These are phyloP conservation scores for Proteromonas lacertae DNA, from an alignment of 352 stramenopile species.

Conservation along the genomic window DNA sequence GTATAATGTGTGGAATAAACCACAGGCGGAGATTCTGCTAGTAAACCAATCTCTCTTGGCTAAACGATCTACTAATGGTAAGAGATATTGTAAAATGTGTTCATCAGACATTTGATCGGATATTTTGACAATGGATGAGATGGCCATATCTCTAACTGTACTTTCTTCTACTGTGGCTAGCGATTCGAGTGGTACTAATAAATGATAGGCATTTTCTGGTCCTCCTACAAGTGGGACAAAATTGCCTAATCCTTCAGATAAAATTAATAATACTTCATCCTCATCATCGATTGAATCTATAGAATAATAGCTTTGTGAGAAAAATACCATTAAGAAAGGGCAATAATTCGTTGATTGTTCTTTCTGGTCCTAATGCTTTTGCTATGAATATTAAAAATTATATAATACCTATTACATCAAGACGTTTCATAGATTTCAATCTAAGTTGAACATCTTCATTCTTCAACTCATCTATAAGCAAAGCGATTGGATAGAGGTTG, in stretches of 20 bases:
- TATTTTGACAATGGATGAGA: slow-evolving; percentile 45
- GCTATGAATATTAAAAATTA: slow-evolving; percentile 11
- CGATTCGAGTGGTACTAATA: slow-evolving; percentile 69
- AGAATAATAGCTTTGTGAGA: too few species aligned
- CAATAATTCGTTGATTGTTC: slow-evolving; percentile 68
- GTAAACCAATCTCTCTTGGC: slow-evolving; percentile 75
- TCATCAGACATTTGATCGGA: slow-evolving; percentile 34
- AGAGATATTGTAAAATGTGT: slow-evolving; percentile 47
- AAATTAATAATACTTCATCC: slow-evolving; percentile 62
- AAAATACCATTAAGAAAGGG: slow-evolving; percentile 79
- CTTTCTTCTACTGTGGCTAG: slow-evolving; percentile 66
- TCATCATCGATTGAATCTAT: slow-evolving; percentile 73
- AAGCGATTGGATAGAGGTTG: slow-evolving; percentile 26
- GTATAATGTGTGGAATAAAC: slow-evolving; percentile 17
- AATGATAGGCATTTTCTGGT: slow-evolving; percentile 26
- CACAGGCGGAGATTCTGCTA: slow-evolving; percentile 24
- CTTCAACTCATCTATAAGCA: slow-evolving; percentile 56
- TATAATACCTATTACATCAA: slow-evolving; percentile 34
- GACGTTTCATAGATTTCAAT: slow-evolving; percentile 51
- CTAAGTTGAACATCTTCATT: slow-evolving; percentile 52
- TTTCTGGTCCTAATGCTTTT: slow-evolving; percentile 37
- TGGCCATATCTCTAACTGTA: slow-evolving; percentile 40
- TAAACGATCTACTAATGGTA: slow-evolving; percentile 56
- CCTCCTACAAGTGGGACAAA: slow-evolving; percentile 60
- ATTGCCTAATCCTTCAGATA: slow-evolving; percentile 47